phyloP scores from a whole-genome alignment of 2,329 filamentous ascomycete species.

The Colletotrichum higginsianum region DNA sequence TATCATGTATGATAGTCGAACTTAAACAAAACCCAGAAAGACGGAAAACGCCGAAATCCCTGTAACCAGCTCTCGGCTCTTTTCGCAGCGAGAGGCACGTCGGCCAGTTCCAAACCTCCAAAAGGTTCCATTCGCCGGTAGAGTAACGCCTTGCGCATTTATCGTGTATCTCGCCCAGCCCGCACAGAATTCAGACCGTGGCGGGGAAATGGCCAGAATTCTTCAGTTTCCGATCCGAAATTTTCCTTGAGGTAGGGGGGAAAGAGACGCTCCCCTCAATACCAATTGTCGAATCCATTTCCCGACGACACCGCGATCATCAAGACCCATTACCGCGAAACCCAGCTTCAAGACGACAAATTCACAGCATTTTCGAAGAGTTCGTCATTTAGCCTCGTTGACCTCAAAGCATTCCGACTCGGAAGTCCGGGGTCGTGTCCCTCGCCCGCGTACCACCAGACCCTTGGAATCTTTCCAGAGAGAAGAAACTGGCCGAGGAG shows the following conservation, averaged over 20 bases:
- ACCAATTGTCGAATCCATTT: not conserved
- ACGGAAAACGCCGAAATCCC: slow-evolving; percentile 1
- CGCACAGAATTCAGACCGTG: not conserved
- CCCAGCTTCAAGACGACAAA: not conserved
- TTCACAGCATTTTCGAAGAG: not conserved
- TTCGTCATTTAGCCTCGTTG: not conserved
- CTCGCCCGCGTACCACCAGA: not conserved
- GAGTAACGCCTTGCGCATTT: slow-evolving; percentile 19
- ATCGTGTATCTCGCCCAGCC: slow-evolving; percentile 15
- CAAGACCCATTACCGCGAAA: not conserved
- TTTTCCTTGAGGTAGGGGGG: not conserved
- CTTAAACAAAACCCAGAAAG: not conserved
- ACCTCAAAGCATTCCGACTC: not conserved
- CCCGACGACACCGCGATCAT: too few relatives aligned
- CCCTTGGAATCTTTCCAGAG: not conserved
- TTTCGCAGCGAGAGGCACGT: slow-evolving; percentile 4
- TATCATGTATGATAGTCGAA: slow-evolving; percentile 4
- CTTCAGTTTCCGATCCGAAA: not conserved
- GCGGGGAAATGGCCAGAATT: not conserved
- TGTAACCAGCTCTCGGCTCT: slow-evolving; percentile 6
- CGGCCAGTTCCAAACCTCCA: not conserved
- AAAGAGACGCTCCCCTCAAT: too few relatives aligned
- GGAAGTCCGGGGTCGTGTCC: not conserved
- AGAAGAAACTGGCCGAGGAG: not conserved
- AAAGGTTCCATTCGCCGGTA: not conserved